Evolutionary conservation across 2,329 filamentous ascomycete species (phyloP).

Genomic region (Fusarium buharicum): DNA sequence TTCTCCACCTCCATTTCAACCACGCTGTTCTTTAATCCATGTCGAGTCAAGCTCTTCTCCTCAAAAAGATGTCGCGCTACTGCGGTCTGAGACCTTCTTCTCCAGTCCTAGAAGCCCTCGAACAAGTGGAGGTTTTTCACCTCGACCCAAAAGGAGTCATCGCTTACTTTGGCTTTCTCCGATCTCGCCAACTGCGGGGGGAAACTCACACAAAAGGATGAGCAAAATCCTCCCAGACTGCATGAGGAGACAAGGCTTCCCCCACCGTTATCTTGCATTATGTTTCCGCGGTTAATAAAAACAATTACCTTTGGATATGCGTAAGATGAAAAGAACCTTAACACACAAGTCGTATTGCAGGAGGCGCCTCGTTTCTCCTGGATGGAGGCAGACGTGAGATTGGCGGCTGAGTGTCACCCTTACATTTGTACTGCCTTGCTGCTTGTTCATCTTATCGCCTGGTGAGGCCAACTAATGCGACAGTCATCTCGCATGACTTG

Average conservation of each 20-base stretch:
- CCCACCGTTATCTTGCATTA: constrained; percentile 39
- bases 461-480: constrained; percentile 22
- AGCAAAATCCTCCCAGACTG: constrained; percentile 27
- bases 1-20: constrained; percentile 18
- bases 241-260: constrained; percentile 22
- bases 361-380: constrained; percentile 3
- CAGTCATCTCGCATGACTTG: constrained; percentile 33
- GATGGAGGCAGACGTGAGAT: constrained; percentile 15
- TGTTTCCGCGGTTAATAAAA: constrained; percentile 29
- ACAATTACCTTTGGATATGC: constrained; percentile 43
- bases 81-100: constrained; percentile 42
- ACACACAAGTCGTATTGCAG: constrained; percentile 7
- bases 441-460: constrained; percentile 17
- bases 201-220: constrained; percentile 17
- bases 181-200: constrained; percentile 44
- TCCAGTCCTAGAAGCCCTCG: constrained; percentile 41
- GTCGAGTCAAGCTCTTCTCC: constrained; percentile 40
- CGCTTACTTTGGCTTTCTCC: constrained; percentile 32
- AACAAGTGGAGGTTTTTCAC: constrained; percentile 28
- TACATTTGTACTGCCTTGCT: constrained; percentile 16
- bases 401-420: constrained; percentile 29
- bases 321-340: constrained; percentile 31
- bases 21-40: constrained; percentile 21
- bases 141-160: constrained; percentile 41
- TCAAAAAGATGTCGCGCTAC: constrained; percentile 36